A percentile compares a stretch with the other conserved stretches of the same genome.
These are phyloP conservation scores for Hapsidospora chrysogenum DNA, from an alignment of 495 filamentous ascomycete genomes.

Conservation along the genomic window DNA sequence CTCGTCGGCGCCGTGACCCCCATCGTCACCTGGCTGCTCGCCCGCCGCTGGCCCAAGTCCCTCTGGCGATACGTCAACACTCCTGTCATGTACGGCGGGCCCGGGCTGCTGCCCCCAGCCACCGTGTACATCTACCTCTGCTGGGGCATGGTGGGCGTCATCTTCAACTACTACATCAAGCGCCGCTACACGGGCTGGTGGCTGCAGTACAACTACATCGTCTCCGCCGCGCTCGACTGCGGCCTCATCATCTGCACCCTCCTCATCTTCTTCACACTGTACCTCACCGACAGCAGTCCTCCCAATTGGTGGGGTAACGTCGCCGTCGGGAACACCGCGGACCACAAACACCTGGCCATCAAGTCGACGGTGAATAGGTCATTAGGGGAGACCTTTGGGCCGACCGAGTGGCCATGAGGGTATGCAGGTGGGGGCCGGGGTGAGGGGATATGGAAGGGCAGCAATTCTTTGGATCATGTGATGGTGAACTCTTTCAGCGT, in stretches of 20 bases:
- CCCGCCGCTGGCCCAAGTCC: conserved; percentile 40
- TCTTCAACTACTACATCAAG: conserved; percentile 51
- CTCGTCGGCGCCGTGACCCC: conserved; percentile 44
- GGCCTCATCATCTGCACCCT: conserved; percentile 50
- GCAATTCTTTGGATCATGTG: no score
- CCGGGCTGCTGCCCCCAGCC: conserved; percentile 44
- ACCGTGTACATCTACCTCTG: conserved; percentile 48
- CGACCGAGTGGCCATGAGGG: conserved; percentile 22
- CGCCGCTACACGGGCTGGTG: conserved; percentile 52
- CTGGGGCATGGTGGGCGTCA: conserved; percentile 50
- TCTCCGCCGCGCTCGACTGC: conserved; percentile 53
- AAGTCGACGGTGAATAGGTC: no score
- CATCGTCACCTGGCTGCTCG: conserved; percentile 40
- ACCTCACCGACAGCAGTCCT: conserved; percentile 30
- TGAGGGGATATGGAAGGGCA: no score
- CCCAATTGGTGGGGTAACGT: conserved; percentile 54
- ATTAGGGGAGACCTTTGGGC: conserved; percentile 30
- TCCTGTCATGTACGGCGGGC: conserved; percentile 51
- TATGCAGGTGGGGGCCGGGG: no score
- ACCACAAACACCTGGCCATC: no score
- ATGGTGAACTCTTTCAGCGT: no score
- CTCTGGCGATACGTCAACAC: conserved; percentile 42
- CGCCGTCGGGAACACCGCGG: no score
- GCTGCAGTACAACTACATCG: conserved; percentile 66
- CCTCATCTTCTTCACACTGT: conserved; percentile 53